Base-by-base conservation (phyloP, 1,139 yeast genomes). In the Pichia sp. region DNA sequence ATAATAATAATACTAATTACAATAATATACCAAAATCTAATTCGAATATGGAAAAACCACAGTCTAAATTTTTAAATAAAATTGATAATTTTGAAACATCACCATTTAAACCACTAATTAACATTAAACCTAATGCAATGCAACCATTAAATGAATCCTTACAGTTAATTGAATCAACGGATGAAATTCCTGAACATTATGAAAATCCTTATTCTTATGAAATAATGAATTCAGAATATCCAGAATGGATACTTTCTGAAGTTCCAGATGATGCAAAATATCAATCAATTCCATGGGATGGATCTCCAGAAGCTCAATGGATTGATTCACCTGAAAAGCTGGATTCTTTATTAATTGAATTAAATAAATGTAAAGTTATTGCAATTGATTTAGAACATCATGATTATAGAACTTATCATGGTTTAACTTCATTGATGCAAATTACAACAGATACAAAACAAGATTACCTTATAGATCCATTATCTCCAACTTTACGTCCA, bases 341-440 rank as follows among this genome's bases (percentile, higher is more conserved):
- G 33, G 56, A 66, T 0, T 61, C 61, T 6, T 77, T 94, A 84
- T 56, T 87, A 2, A 58, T 65, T 0, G 74, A 70, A 11, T 69
- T 94, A 42, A 62, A 64, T 40, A 57, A 61, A 2, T 72, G 73
- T 50, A 64, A 70, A 1, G 96, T 80, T 51, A 76, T 94, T 36
- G 98, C 98, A 0, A 83, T 94, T n/a, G 99, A 94, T 71, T 74
- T 94, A 53, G 99, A 94, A 61, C 98, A 94, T 64, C 98, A 94
- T 60, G 97, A 90, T 58, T 85, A 77, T 61, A 73, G 97, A 63
- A 74, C 96, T 0, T 94, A 86, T 57, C 82, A 83, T 55, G 99
- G 99, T 40, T 68, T 94, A 41, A 95, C 90, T 1, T 89, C 94
- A 63, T 69, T 94, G 43, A 87, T 94, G 96, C 99, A 94, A 65